These are phyloP conservation scores for Agapanthus africanus DNA, from an alignment of 106 monocot species.

Conservation along the genomic window DNA sequence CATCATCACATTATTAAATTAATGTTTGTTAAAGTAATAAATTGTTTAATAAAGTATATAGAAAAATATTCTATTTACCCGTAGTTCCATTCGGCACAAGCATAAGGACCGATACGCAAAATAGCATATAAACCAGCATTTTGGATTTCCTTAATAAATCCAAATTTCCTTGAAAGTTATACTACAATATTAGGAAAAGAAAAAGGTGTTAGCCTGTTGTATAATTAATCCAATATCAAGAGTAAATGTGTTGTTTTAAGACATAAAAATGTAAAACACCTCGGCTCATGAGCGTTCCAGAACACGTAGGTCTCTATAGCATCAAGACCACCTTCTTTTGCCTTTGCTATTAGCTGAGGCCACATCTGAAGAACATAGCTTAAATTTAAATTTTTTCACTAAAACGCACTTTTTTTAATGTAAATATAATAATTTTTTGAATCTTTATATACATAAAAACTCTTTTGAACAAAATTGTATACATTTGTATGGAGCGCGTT, in stretches of 20 bases:
- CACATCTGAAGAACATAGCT: constrained; percentile 31
- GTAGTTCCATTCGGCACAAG: constrained; percentile 53
- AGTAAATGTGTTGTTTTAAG: background rate
- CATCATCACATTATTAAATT: no score
- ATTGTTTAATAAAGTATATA: no score
- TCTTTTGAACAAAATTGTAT: no score
- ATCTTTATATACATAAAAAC: no score
- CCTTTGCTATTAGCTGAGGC: constrained; percentile 24
- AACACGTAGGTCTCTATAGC: constrained; percentile 40
- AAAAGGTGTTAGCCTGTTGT: background rate
- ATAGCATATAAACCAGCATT: constrained; percentile 36
- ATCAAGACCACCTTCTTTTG: constrained; percentile 32
- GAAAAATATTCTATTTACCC: constrained; percentile 35
- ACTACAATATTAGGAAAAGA: constrained; percentile 15
- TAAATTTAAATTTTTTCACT: no score
- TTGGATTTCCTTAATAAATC: constrained; percentile 37
- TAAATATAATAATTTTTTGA: no score
- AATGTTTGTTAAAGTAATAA: no score
- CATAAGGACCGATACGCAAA: constrained; percentile 55
- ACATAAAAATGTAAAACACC: background rate
- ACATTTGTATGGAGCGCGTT: no score
- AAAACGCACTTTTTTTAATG: no score
- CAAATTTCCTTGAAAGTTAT: constrained; percentile 35
- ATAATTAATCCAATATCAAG: no score
- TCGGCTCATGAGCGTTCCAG: constrained; percentile 33